Percentiles rank a stretch among this genome's conserved stretches.
Evolutionary conservation across 1,284 basidiomycete species (phyloP).

Genomic region (Neonothopanus nambi): DNA sequence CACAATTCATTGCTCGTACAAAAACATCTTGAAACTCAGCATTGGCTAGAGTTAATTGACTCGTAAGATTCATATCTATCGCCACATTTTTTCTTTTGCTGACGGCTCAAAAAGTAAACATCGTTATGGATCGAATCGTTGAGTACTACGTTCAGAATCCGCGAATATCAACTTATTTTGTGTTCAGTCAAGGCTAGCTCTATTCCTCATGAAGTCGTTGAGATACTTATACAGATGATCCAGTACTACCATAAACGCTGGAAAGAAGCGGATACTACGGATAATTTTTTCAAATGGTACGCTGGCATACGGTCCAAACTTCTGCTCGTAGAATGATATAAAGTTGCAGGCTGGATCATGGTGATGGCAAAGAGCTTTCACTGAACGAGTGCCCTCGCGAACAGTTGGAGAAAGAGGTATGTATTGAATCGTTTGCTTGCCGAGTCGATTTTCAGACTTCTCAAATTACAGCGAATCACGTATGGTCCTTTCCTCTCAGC

Average conservation of each 20-base stretch:
- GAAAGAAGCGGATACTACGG: conserved; percentile 60
- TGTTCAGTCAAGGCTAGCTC: conserved; percentile 39
- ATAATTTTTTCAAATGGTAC: conserved; percentile 76
- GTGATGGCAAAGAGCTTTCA: conserved; percentile 65
- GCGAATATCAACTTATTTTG: not conserved
- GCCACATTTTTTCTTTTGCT: not conserved
- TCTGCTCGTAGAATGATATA: not conserved
- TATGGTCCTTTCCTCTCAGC: conserved; percentile 16
- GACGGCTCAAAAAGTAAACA: conserved; percentile 48
- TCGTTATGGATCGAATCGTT: conserved; percentile 67
- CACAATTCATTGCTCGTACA: conserved; percentile 7
- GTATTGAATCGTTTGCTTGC: conserved; percentile 7
- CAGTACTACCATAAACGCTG: conserved; percentile 66
- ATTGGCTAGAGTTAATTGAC: conserved; percentile 51
- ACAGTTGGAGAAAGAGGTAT: conserved; percentile 66
- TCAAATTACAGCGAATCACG: conserved; percentile 36
- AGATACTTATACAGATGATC: not conserved
- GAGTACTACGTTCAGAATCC: conserved; percentile 23
- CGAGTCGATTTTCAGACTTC: not conserved
- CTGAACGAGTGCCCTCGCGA: conserved; percentile 68
- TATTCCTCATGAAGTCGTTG: conserved; percentile 2
- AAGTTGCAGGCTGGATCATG: conserved; percentile 65
- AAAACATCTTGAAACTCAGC: conserved; percentile 57
- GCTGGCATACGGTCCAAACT: conserved; percentile 9
- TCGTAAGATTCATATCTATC: too few species aligned